Percentiles rank a stretch among this genome's conserved stretches.
phyloP scores from a whole-genome alignment of 2,329 filamentous ascomycete species.

The Botrytis cinerea region DNA sequence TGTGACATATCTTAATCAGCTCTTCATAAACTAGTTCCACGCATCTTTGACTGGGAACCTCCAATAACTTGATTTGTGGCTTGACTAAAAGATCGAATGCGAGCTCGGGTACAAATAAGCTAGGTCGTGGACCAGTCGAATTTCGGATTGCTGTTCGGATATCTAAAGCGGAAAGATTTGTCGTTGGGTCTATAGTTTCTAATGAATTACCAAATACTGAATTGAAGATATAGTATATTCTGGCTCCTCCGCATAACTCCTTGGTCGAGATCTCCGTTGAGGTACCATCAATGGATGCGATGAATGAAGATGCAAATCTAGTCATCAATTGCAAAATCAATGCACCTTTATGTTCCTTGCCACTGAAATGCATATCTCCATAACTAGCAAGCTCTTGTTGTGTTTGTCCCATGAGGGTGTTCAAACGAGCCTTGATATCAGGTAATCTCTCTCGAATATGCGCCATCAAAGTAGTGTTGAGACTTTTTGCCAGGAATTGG shows the following conservation, averaged over 20 bases:
- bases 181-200: conserved; percentile 93
- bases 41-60: conserved; percentile 92
- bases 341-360: conserved; percentile 93
- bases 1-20: conserved; percentile 98
- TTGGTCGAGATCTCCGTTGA: conserved; percentile 99
- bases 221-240: conserved; percentile 43
- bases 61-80: conserved; percentile 95
- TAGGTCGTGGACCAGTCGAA: conserved; percentile 92
- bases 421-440: conserved; percentile 96
- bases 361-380: conserved; percentile 95
- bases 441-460: conserved; percentile 95
- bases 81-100: conserved; percentile 97
- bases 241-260: conserved; percentile 48
- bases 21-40: conserved; percentile 99
- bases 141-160: conserved; percentile 98
- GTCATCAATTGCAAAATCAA: conserved; percentile 98
- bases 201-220: conserved; percentile 82
- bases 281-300: conserved; percentile 97
- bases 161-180: conserved; percentile 89
- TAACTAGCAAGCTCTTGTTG: conserved; percentile 98
- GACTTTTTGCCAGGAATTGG: conserved; percentile 87
- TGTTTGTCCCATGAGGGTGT: conserved; percentile 99
- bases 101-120: conserved; percentile 94
- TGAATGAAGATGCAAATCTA: conserved; percentile 95
- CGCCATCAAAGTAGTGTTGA: conserved; percentile 92